Evolutionary conservation across 768 basidiomycete species (phyloP).

Genomic region (Boletus huronensis): DNA sequence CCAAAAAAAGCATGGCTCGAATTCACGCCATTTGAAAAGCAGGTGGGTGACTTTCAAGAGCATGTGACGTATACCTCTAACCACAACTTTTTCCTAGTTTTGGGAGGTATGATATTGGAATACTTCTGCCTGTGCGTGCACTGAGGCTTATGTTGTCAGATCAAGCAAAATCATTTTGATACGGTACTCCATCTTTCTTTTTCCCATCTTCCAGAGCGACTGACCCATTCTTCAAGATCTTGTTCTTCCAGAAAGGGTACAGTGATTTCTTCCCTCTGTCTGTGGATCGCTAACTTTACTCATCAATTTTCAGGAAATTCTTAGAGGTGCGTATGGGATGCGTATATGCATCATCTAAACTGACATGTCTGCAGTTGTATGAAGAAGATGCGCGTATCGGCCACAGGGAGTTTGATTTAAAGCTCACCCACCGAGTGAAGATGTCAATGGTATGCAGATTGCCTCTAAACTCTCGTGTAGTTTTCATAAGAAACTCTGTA

Average conservation of each 20-base stretch:
- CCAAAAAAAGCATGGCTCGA: slow-evolving; percentile 71
- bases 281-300: not conserved
- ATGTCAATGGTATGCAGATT: slow-evolving; percentile 88
- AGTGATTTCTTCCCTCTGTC: slow-evolving; percentile 5
- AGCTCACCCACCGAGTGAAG: slow-evolving; percentile 88
- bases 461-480: not conserved
- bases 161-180: slow-evolving; percentile 97
- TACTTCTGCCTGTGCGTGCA: not conserved
- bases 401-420: slow-evolving; percentile 92
- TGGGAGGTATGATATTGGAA: slow-evolving; percentile 55
- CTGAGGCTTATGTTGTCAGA: slow-evolving; percentile 45
- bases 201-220: slow-evolving; percentile 11
- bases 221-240: slow-evolving; percentile 43
- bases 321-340: slow-evolving; percentile 50
- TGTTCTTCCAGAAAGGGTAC: slow-evolving; percentile 99
- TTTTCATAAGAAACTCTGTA: slow-evolving; percentile 26
- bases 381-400: slow-evolving; percentile 94
- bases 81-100: slow-evolving; percentile 42
- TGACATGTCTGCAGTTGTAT: slow-evolving; percentile 52
- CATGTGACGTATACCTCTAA: not conserved
- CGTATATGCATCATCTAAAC: not conserved
- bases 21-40: slow-evolving; percentile 96
- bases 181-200: slow-evolving; percentile 48
- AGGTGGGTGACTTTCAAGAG: slow-evolving; percentile 40
- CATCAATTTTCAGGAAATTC: slow-evolving; percentile 61